Evolutionary conservation across 495 filamentous ascomycete genomes (phyloP), one percentile per base, ranked within the genome.

Genomic region (Hypoxylon subgilvum): DNA sequence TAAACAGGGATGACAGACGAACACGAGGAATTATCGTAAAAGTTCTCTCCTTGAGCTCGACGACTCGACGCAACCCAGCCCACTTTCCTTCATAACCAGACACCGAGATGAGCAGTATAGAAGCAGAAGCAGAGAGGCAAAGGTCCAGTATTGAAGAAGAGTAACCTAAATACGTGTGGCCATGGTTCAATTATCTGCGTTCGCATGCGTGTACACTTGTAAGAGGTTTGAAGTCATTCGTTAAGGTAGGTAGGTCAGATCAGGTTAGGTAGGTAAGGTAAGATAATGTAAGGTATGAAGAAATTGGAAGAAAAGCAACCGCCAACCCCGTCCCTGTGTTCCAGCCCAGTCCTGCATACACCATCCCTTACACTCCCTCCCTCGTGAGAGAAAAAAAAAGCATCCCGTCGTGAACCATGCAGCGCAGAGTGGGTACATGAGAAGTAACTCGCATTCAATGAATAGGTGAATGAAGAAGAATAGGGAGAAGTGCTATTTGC

Each of bases 401-500:
- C 52, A 43, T 63, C 64, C 61, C 54, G 28, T 64, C 61, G 43
- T 64, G 25, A 64, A 57, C 52, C 54, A 58, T 64, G 49, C 44
- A 49, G 28, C n/a, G n/a, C n/a, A n/a, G n/a, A n/a, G n/a, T n/a
- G n/a, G n/a, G n/a, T n/a, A n/a, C n/a, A n/a, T n/a, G n/a, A n/a
- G n/a, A n/a, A n/a, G n/a, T n/a, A n/a, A n/a, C n/a, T n/a, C n/a
- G n/a, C n/a, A n/a, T n/a, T n/a, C n/a, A n/a, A n/a, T n/a, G n/a
- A n/a, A n/a, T n/a, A 54, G 21, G 16, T 28, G 19, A 35, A 35
- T 50, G 25, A 46, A 41, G 36, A 19, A 48, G 44, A 28, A 30
- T 48, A 32, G 17, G 22, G 14, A 22, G 18, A 23, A 56, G 14
- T 21, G 32, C 25, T n/a, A n/a, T n/a, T 16, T 16, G 31, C 8